A percentile compares a stretch with the other conserved stretches of the same genome.
Conservation (phyloP, 306 rosid genomes). For the Prunus mira region DNA sequence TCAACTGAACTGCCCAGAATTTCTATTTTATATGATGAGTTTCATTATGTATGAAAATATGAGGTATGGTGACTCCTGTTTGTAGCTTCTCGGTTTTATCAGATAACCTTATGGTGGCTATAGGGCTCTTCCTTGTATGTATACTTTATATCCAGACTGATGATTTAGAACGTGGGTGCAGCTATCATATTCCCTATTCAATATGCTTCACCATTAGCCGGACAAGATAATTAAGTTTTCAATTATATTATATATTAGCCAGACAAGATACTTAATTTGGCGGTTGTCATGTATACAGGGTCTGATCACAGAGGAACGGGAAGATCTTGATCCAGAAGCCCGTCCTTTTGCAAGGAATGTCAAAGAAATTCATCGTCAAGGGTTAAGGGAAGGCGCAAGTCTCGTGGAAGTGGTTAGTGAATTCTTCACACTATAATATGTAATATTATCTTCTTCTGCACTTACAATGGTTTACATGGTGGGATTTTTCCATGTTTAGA, state of each 20-base stretch:
- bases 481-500: neutral
- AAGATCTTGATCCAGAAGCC: constrained; percentile 82
- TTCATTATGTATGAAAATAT: neutral
- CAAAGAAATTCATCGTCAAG: constrained; percentile 83
- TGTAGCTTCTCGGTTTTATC: neutral
- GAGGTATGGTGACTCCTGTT: neutral
- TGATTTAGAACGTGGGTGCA: neutral
- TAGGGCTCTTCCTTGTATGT: neutral
- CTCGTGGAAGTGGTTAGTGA: constrained; percentile 91
- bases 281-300: constrained; percentile 53
- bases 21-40: neutral
- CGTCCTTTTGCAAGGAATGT: constrained; percentile 82
- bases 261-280: constrained; percentile 12
- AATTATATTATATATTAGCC: constrained; percentile 11
- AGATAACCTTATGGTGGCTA: neutral
- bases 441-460: neutral
- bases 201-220: neutral
- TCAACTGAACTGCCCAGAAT: neutral
- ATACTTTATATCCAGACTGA: neutral
- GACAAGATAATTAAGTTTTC: constrained; percentile 12
- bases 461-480: neutral
- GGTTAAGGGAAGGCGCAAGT: constrained; percentile 90
- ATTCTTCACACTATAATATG: constrained; percentile 9
- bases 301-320: constrained; percentile 84
- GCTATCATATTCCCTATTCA: neutral